Conservation (phyloP, 106 monocot genomes). For the Narthecium ossifragum region DNA sequence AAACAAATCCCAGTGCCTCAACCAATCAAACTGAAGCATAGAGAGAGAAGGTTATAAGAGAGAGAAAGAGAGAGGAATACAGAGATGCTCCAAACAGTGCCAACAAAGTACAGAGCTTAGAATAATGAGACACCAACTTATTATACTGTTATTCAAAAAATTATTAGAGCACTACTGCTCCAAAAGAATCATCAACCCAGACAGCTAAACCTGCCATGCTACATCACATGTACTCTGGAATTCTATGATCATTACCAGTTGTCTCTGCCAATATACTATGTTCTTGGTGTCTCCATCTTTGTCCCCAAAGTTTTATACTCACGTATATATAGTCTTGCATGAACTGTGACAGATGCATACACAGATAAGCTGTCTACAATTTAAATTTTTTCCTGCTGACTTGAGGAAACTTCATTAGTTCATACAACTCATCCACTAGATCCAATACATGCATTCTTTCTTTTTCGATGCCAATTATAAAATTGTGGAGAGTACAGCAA, state of each 20-base stretch:
- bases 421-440: conserved; percentile 3
- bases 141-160: conserved; percentile 14
- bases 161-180: conserved; percentile 6
- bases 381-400: not conserved
- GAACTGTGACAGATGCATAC: too few species aligned
- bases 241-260: conserved; percentile 32
- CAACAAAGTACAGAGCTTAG: conserved; percentile 29
- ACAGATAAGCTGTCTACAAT: not conserved
- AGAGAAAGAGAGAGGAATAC: too few species aligned
- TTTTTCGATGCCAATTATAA: too few species aligned
- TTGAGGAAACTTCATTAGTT: not conserved
- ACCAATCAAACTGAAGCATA: conserved; percentile 19
- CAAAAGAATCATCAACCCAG: conserved; percentile 30
- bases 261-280: conserved; percentile 13
- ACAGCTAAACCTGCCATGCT: conserved; percentile 33
- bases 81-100: conserved; percentile 45
- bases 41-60: too few species aligned
- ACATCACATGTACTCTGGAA: conserved; percentile 35
- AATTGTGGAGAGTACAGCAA: too few species aligned
- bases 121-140: conserved; percentile 17
- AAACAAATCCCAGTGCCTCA: conserved; percentile 42
- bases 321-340: too few species aligned
- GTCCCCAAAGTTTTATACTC: not conserved
- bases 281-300: not conserved
- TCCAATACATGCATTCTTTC: too few species aligned